A percentile compares a stretch with the other conserved stretches of the same genome.
phyloP scores from a whole-genome alignment of 441 rosid genomes.

The Gossypium laxum region DNA sequence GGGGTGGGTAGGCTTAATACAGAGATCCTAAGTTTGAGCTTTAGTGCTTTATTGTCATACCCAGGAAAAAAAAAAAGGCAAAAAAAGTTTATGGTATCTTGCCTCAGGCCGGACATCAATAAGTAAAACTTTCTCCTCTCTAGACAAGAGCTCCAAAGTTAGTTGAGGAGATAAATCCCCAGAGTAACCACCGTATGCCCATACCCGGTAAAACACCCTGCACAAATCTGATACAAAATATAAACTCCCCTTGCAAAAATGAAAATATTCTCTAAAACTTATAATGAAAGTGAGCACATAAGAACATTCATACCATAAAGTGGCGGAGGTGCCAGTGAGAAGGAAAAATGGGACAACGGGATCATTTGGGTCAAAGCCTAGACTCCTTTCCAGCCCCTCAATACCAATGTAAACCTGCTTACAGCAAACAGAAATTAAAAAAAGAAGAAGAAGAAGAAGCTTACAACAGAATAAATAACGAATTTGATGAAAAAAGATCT shows the following conservation, averaged over 20 bases:
- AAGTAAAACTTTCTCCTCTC: slow-evolving; percentile 60
- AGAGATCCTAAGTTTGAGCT: not conserved
- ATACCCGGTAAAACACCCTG: slow-evolving; percentile 77
- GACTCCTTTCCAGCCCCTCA: slow-evolving; percentile 60
- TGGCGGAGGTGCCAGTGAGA: slow-evolving; percentile 54
- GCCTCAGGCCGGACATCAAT: slow-evolving; percentile 95
- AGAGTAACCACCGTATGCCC: slow-evolving; percentile 75
- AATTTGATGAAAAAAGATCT: slow-evolving; percentile 15
- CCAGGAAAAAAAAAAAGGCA: not conserved
- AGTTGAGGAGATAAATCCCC: slow-evolving; percentile 77
- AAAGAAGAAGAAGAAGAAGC: not conserved
- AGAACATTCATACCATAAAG: slow-evolving; percentile 69
- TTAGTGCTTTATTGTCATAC: not conserved
- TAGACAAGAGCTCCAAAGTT: slow-evolving; percentile 61
- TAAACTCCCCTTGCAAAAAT: slow-evolving; percentile 32
- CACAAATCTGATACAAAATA: slow-evolving; percentile 63
- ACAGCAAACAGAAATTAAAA: slow-evolving; percentile 11
- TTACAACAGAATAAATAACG: not conserved
- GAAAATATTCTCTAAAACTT: slow-evolving; percentile 12
- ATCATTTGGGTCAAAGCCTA: slow-evolving; percentile 81
- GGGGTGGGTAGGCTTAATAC: not conserved
- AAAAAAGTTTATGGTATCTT: slow-evolving; percentile 42
- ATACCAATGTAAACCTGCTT: slow-evolving; percentile 51
- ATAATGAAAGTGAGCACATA: slow-evolving; percentile 16
- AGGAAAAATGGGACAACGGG: slow-evolving; percentile 66